These are phyloP conservation scores for Zygnema circumcarinatum DNA, from an alignment of 139 green algal genomes.

Conservation along the genomic window DNA sequence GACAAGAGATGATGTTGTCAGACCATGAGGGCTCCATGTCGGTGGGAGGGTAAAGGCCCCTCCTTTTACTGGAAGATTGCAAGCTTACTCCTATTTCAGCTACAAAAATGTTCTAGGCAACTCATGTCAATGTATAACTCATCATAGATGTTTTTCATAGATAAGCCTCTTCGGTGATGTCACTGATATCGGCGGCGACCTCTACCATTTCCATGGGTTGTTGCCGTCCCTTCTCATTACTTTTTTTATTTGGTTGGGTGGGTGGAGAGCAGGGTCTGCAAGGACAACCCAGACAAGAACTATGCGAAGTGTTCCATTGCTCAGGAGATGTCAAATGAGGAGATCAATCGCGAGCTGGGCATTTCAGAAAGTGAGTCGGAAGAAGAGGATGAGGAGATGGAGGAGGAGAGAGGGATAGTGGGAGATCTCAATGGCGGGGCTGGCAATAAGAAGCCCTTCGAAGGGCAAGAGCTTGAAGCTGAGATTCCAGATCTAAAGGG, in stretches of 20 bases:
- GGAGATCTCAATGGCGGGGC: neutral
- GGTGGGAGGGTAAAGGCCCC: too few species aligned
- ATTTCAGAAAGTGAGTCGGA: slow-evolving; percentile 16
- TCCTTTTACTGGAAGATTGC: too few species aligned
- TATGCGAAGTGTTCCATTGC: neutral
- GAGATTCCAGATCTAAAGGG: neutral
- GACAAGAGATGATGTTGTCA: too few species aligned
- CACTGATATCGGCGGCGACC: neutral
- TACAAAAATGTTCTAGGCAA: too few species aligned
- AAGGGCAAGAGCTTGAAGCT: neutral
- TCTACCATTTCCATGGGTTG: neutral
- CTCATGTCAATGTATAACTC: neutral
- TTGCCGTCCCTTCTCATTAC: neutral
- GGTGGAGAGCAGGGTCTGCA: slow-evolving; percentile 2
- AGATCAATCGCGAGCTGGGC: slow-evolving; percentile 31
- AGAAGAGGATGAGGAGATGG: neutral
- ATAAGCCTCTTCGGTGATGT: neutral
- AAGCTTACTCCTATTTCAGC: too few species aligned
- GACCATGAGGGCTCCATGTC: too few species aligned
- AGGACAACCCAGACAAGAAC: neutral
- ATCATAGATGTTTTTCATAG: neutral
- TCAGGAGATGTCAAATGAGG: slow-evolving; percentile 27
- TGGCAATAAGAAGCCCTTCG: neutral
- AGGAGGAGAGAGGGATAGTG: neutral
- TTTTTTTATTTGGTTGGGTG: neutral